Percentiles rank a stretch among this genome's conserved stretches.
Evolutionary conservation across 1,284 basidiomycete genomes (phyloP).

Genomic region (Sporisorium iseilematis-ciliati): DNA sequence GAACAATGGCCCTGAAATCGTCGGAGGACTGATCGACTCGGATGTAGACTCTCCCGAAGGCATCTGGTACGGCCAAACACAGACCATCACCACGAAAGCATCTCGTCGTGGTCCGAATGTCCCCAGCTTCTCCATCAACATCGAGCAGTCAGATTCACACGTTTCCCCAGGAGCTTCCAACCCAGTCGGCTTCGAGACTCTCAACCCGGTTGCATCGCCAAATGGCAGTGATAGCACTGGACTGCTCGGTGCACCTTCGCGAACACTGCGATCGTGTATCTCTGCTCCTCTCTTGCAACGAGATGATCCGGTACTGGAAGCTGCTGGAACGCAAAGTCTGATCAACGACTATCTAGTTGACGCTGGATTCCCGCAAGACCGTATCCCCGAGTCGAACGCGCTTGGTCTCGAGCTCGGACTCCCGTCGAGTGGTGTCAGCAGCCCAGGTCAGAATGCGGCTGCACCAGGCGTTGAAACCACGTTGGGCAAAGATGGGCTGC

Average conservation of each 20-base stretch:
- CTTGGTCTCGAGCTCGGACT: conserved; percentile 34
- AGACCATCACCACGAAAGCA: conserved; percentile 17
- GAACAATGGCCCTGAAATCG: conserved; percentile 38
- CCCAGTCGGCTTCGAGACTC: conserved; percentile 18
- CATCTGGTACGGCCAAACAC: conserved; percentile 41
- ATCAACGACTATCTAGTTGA: conserved; percentile 55
- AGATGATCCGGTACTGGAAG: conserved; percentile 34
- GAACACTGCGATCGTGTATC: conserved; percentile 45
- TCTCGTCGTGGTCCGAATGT: conserved; percentile 20
- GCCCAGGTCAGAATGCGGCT: conserved; percentile 8
- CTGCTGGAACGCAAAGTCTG: conserved; percentile 26
- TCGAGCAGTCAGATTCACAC: conserved; percentile 20
- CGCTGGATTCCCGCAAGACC: conserved; percentile 37
- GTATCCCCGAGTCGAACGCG: conserved; percentile 34
- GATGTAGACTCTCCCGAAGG: conserved; percentile 47
- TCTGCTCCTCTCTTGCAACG: conserved; percentile 49
- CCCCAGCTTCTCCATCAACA: conserved; percentile 34
- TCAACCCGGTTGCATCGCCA: conserved; percentile 15
- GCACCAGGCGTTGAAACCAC: neutral
- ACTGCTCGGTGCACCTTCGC: conserved; percentile 28
- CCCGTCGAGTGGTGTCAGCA: conserved; percentile 15
- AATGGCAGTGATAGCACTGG: neutral
- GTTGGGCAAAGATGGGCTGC: conserved; percentile 11
- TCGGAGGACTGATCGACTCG: conserved; percentile 27
- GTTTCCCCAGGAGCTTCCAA: conserved; percentile 35